These are phyloP conservation scores for Cladosporium sp. DNA, from an alignment of 2,329 filamentous ascomycete species.

Conservation along the genomic window DNA sequence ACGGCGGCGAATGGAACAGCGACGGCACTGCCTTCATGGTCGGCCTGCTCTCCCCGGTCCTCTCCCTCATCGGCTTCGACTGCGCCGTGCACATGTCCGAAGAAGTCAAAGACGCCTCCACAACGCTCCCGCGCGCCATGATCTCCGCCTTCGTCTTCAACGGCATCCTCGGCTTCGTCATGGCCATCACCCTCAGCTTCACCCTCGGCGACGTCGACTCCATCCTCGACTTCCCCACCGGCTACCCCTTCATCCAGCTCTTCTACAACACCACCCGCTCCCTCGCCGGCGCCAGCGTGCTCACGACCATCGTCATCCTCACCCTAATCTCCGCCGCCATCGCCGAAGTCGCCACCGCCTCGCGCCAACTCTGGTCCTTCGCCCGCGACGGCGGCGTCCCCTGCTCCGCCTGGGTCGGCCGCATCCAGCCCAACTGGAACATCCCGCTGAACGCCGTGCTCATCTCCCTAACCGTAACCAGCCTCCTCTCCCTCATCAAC, in stretches of 20 bases:
- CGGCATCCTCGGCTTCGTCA: constrained; percentile 48
- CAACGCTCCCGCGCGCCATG: constrained; percentile 51
- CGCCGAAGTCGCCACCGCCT: constrained; percentile 43
- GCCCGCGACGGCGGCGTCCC: constrained; percentile 45
- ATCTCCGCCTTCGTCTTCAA: constrained; percentile 51
- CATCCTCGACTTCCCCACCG: constrained; percentile 45
- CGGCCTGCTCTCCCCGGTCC: constrained; percentile 37
- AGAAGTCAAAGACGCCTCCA: constrained; percentile 51
- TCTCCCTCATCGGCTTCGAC: constrained; percentile 41
- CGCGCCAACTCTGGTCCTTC: constrained; percentile 44
- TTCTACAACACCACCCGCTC: constrained; percentile 50
- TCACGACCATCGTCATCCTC: constrained; percentile 45
- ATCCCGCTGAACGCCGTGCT: constrained; percentile 35
- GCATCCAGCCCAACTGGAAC: constrained; percentile 31
- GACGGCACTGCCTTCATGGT: constrained; percentile 37
- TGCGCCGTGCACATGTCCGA: constrained; percentile 45
- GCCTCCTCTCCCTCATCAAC: constrained; percentile 43
- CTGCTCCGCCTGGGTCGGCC: constrained; percentile 40
- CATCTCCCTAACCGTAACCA: constrained; percentile 56
- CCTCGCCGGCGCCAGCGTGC: constrained; percentile 46
- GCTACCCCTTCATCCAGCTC: constrained; percentile 53
- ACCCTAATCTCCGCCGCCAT: constrained; percentile 36
- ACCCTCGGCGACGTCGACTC: constrained; percentile 43
- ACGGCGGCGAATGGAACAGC: constrained; percentile 37
- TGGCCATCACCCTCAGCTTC: constrained; percentile 48